Evolutionary conservation across 495 filamentous ascomycete genomes (phyloP), one percentile per base, ranked within the genome.

Genomic region (Arthonia radiata): DNA sequence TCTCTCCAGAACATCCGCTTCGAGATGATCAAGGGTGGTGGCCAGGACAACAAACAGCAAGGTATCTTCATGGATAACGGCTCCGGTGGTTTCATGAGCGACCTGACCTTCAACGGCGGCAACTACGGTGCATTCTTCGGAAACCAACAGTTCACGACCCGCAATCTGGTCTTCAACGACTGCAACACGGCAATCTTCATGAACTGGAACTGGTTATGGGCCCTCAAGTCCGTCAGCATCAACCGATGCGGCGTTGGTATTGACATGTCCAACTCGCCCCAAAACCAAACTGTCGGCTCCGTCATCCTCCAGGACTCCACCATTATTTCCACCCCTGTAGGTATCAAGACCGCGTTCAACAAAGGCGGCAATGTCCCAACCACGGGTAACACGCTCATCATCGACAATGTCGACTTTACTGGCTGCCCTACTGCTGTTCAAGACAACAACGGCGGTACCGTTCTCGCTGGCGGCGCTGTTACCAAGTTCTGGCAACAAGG

Each of bases 191-290:
- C 76, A 28, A 68, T 92, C 32, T 86, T 62, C 53, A 76, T 81
- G 74, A 82, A 83, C 57, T 91, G 79, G 81, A 73, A 81, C 49
- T 90, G 80, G 83, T 64, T 71, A 5, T 94, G 80, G 74, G 71
- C 66, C 29, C 66, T 86, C 52, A 80, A 89, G 44, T 73, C 65
- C 12, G 39, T 92, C 24, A 59, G 53, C 9, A 75, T 94, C 56
- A 73, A 77, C 46, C 71, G 78, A 49, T 82, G 78, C 48, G 49
- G 54, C 7, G 52, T 83, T 34, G 78, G 74, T 25, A 59, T 92
- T 30, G 77, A 90, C 43, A 79, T 93, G 64, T 63, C 74, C n/a
- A n/a, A n/a, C n/a, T n/a, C n/a, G n/a, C n/a, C n/a, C n/a, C n/a
- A n/a, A n/a, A n/a, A n/a, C n/a, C n/a, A n/a, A n/a, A n/a, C n/a